Evolutionary conservation across 768 basidiomycete species (phyloP).

Genomic region (Mycena indigotica): DNA sequence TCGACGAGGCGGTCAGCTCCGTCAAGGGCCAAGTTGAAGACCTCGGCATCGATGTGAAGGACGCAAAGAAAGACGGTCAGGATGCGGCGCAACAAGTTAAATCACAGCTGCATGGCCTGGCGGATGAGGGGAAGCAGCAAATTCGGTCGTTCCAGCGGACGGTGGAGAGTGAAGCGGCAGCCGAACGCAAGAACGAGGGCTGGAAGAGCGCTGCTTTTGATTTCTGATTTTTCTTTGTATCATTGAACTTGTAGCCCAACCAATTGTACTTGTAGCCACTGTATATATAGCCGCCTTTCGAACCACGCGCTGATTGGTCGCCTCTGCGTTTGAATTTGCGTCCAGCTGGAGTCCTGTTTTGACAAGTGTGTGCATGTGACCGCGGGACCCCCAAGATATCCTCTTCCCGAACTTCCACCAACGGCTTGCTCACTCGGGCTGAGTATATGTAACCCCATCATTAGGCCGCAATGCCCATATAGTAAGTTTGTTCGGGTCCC

Average conservation of each 20-base stretch:
- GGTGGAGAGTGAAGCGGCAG: slow-evolving; percentile 32
- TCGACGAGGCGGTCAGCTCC: slow-evolving; percentile 31
- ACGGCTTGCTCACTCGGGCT: no score
- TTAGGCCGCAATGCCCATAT: no score
- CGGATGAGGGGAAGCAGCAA: slow-evolving; percentile 23
- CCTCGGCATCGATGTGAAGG: slow-evolving; percentile 15
- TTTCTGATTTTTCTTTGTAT: slow-evolving; percentile 12
- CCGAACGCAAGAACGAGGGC: slow-evolving; percentile 34
- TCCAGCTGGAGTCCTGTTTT: no score
- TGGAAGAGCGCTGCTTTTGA: slow-evolving; percentile 44
- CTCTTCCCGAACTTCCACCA: no score
- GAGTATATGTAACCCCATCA: no score
- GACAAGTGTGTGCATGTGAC: no score
- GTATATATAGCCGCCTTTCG: no score
- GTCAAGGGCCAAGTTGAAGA: slow-evolving; percentile 16
- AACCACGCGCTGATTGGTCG: no score
- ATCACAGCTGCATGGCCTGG: slow-evolving; percentile 27
- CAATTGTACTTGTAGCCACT: neutral
- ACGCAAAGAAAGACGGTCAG: slow-evolving; percentile 16
- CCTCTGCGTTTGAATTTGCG: no score
- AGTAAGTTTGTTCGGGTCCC: no score
- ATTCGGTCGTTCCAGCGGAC: slow-evolving; percentile 33
- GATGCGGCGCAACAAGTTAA: slow-evolving; percentile 27
- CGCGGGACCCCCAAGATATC: no score
- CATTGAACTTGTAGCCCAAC: neutral